phyloP scores from a whole-genome alignment of 2,329 filamentous ascomycete species.

The Colletotrichum aenigma region DNA sequence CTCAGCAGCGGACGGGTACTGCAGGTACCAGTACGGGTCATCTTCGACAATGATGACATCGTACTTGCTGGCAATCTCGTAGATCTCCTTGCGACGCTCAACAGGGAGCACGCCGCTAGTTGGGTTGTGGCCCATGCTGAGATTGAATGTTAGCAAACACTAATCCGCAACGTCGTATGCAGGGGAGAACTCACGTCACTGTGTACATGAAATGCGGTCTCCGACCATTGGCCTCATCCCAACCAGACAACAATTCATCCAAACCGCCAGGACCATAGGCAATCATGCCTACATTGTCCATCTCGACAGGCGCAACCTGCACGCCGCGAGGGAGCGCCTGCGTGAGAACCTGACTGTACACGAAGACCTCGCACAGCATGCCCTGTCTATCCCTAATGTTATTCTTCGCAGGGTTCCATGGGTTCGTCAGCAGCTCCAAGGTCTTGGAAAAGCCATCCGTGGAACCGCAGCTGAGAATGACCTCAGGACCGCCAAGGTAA shows the following conservation, averaged over 20 bases:
- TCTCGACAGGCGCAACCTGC: conserved; percentile 73
- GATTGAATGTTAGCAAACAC: conserved; percentile 18
- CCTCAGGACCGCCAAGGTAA: conserved; percentile 76
- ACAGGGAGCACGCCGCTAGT: conserved; percentile 78
- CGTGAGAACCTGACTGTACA: conserved; percentile 78
- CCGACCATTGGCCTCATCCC: conserved; percentile 76
- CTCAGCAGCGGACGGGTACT: conserved; percentile 74
- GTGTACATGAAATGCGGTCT: conserved; percentile 88
- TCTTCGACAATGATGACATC: conserved; percentile 93
- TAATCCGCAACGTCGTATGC: background rate
- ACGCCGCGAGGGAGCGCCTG: conserved; percentile 71
- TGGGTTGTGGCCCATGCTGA: conserved; percentile 76
- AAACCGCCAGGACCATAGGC: conserved; percentile 75
- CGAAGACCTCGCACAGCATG: conserved; percentile 79
- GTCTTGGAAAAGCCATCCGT: conserved; percentile 87
- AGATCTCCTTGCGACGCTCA: conserved; percentile 77
- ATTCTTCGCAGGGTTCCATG: conserved; percentile 74
- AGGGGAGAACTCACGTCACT: conserved; percentile 68
- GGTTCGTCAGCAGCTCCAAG: conserved; percentile 75
- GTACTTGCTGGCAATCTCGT: conserved; percentile 79
- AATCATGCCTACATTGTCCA: conserved; percentile 83
- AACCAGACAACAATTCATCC: conserved; percentile 78
- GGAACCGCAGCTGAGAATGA: conserved; percentile 79
- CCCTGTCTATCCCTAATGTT: conserved; percentile 74
- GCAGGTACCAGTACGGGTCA: conserved; percentile 95